phyloP scores from a whole-genome alignment of 768 basidiomycete species.

The Leccinum pellstonianum region DNA sequence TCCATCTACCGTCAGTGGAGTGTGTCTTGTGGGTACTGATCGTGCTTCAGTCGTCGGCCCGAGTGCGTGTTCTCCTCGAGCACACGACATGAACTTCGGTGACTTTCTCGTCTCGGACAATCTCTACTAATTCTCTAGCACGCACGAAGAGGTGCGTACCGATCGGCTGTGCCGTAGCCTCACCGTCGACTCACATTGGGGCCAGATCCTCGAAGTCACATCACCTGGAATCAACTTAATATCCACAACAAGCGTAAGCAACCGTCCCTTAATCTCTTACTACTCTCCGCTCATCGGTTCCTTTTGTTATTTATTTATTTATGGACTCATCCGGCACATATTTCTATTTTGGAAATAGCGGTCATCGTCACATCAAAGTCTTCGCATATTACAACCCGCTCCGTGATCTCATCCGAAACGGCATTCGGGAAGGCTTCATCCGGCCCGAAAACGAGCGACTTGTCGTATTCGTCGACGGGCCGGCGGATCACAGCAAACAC shows the following conservation, averaged over 20 bases:
- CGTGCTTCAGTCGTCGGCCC: no score
- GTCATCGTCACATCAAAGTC: slow-evolving; percentile 80
- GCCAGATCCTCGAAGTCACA: slow-evolving; percentile 77
- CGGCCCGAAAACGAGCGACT: slow-evolving; percentile 55
- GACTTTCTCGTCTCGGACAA: not conserved
- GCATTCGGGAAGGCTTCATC: slow-evolving; percentile 76
- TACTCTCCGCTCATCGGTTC: not conserved
- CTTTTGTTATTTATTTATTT: not conserved
- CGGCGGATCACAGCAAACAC: slow-evolving; percentile 49
- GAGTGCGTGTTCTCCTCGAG: not conserved
- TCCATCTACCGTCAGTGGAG: no score
- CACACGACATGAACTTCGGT: not conserved
- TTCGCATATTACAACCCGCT: slow-evolving; percentile 80
- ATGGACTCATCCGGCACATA: not conserved
- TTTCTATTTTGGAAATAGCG: slow-evolving; percentile 41
- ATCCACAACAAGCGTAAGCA: slow-evolving; percentile 79
- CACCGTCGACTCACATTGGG: not conserved
- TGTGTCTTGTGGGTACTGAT: no score
- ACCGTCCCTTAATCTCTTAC: slow-evolving; percentile 5
- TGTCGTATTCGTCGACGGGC: slow-evolving; percentile 75
- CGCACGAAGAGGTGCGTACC: slow-evolving; percentile 62
- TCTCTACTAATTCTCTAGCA: not conserved
- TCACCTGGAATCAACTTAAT: slow-evolving; percentile 92
- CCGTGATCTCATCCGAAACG: slow-evolving; percentile 66
- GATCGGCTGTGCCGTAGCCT: not conserved